Evolutionary conservation across 768 basidiomycete genomes (phyloP).

Genomic region (Pulveroboletus sp.): DNA sequence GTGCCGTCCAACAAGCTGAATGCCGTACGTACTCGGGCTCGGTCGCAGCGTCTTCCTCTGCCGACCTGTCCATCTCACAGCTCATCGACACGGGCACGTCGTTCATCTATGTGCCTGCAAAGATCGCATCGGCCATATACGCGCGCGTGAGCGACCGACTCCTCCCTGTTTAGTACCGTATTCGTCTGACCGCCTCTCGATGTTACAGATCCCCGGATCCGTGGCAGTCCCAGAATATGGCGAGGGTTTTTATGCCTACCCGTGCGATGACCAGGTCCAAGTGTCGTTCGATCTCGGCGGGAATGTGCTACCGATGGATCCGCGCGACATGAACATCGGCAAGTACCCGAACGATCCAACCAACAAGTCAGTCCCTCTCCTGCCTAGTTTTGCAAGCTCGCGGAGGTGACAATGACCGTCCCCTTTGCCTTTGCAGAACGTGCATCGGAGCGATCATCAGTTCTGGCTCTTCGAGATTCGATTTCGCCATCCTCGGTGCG

Average conservation of each 20-base stretch:
- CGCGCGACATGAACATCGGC: constrained; percentile 56
- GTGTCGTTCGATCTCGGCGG: constrained; percentile 46
- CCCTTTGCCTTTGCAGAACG: constrained; percentile 30
- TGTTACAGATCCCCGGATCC: constrained; percentile 50
- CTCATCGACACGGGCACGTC: constrained; percentile 69
- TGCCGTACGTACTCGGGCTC: constrained; percentile 21
- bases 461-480: constrained; percentile 15
- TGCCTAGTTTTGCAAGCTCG: background rate
- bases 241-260: constrained; percentile 50
- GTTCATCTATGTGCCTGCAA: constrained; percentile 53
- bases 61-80: constrained; percentile 28
- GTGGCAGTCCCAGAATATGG: constrained; percentile 40
- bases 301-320: constrained; percentile 38
- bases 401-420: background rate
- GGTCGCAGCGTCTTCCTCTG: constrained; percentile 1
- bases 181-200: too few species aligned
- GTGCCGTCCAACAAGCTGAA: background rate
- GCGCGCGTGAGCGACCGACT: constrained; percentile 32
- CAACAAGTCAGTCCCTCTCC: background rate
- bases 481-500: constrained; percentile 20
- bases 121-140: constrained; percentile 46
- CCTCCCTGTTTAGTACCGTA: too few species aligned
- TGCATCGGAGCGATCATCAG: constrained; percentile 57
- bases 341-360: constrained; percentile 25
- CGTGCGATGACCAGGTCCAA: constrained; percentile 38